phyloP scores from a whole-genome alignment of 225 moss, liverwort and hornwort species.

The Physcomitrium patens region DNA sequence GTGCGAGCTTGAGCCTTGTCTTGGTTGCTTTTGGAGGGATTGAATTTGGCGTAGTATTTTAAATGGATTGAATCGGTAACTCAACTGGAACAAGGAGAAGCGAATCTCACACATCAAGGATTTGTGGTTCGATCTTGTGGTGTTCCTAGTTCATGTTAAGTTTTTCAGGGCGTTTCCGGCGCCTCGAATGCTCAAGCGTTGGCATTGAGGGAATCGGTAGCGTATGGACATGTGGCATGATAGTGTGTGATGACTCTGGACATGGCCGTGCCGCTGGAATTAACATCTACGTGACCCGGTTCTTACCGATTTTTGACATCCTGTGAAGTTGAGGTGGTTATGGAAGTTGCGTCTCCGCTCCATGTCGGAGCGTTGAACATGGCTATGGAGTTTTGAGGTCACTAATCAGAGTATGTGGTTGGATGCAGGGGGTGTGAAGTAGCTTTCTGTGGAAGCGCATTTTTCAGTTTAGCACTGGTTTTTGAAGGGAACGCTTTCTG shows the following conservation, averaged over 20 bases:
- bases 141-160: not conserved
- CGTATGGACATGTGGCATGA: not conserved
- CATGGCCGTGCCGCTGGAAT: not conserved
- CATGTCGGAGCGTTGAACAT: not conserved
- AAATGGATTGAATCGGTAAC: not conserved
- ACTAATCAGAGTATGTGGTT: not conserved
- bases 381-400: constrained; percentile 6
- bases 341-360: not conserved
- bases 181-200: not conserved
- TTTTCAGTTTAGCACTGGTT: not conserved
- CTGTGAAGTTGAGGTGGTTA: constrained; percentile 3
- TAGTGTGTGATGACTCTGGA: not conserved
- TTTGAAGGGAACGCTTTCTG: constrained; percentile 24
- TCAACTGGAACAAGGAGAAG: not conserved
- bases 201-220: not conserved
- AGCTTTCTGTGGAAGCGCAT: not conserved
- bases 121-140: not conserved
- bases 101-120: not conserved
- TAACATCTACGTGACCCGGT: constrained; percentile 4
- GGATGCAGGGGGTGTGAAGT: constrained; percentile 5
- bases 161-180: not conserved
- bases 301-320: not conserved
- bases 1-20: not conserved
- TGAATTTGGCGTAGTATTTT: not conserved
- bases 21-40: not conserved